These are phyloP conservation scores for Irineochytrium annulatum DNA, from an alignment of 192 early-diverging fungal genomes.

Conservation along the genomic window DNA sequence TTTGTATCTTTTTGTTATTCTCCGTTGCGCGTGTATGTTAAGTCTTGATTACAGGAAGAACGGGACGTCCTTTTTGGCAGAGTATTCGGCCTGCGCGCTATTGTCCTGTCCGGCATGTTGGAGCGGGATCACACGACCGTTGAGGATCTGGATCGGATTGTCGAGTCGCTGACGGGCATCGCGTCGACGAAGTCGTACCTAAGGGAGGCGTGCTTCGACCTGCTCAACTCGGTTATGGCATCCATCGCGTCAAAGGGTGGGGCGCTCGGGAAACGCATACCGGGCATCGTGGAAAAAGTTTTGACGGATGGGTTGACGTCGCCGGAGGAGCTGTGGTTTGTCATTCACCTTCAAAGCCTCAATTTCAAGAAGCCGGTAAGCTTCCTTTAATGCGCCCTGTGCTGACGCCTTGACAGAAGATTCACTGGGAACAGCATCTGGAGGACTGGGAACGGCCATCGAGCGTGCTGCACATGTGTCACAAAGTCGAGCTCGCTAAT, in stretches of 20 bases:
- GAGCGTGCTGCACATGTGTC: slow-evolving; percentile 22
- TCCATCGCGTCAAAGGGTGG: too few relatives aligned
- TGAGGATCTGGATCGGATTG: slow-evolving; percentile 69
- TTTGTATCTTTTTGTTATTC: slow-evolving; percentile 11
- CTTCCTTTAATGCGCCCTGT: too few relatives aligned
- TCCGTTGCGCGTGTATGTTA: not conserved
- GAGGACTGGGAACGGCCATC: slow-evolving; percentile 24
- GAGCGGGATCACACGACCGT: slow-evolving; percentile 54
- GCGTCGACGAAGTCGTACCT: slow-evolving; percentile 76
- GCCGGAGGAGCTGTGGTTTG: slow-evolving; percentile 52
- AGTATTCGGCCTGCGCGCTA: slow-evolving; percentile 82
- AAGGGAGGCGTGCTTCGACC: slow-evolving; percentile 69
- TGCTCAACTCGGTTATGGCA: slow-evolving; percentile 51
- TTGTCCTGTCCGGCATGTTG: slow-evolving; percentile 76
- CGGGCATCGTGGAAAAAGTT: slow-evolving; percentile 13
- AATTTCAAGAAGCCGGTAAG: too few relatives aligned
- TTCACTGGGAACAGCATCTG: slow-evolving; percentile 21
- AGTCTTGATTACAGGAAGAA: slow-evolving; percentile 62
- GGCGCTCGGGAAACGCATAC: too few relatives aligned
- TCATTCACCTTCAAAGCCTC: slow-evolving; percentile 33
- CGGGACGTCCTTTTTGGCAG: slow-evolving; percentile 86
- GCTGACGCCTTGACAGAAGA: too few relatives aligned
- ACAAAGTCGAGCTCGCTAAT: slow-evolving; percentile 26
- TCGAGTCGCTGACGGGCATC: slow-evolving; percentile 63
- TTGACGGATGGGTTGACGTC: slow-evolving; percentile 28